Evolutionary conservation across 768 basidiomycete genomes (phyloP).

Genomic region (Termitomyces sp.): DNA sequence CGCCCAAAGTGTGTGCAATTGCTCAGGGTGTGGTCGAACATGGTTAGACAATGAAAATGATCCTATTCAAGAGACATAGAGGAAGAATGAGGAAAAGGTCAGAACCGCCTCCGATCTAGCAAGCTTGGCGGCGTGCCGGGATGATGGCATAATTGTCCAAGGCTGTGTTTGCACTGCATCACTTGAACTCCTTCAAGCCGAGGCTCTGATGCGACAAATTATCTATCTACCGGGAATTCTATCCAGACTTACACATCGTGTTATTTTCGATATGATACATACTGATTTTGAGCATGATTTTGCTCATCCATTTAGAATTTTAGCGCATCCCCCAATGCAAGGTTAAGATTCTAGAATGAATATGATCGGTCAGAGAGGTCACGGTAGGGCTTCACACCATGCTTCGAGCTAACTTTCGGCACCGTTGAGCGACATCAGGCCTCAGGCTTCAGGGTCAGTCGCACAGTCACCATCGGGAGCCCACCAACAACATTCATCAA

Average conservation of each 20-base stretch:
- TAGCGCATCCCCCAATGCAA: slow-evolving; percentile 88
- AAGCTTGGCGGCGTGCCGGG: neutral
- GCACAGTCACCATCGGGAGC: slow-evolving; percentile 84
- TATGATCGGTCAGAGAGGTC: slow-evolving; percentile 94
- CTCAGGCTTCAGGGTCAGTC: slow-evolving; percentile 60
- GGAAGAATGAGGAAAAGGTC: neutral
- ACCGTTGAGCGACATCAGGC: slow-evolving; percentile 64
- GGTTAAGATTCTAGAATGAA: slow-evolving; percentile 94
- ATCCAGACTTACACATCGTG: too few species aligned
- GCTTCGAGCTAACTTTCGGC: slow-evolving; percentile 77
- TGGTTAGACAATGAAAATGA: neutral
- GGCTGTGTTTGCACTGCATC: too few species aligned
- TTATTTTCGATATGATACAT: too few species aligned
- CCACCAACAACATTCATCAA: slow-evolving; percentile 68
- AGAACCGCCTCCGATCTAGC: neutral
- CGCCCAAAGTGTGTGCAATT: slow-evolving; percentile 4
- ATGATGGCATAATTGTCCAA: slow-evolving; percentile 8
- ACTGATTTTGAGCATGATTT: too few species aligned
- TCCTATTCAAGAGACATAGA: neutral
- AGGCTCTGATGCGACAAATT: too few species aligned
- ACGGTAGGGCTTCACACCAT: slow-evolving; percentile 83
- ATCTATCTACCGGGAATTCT: too few species aligned
- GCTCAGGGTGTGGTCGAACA: neutral
- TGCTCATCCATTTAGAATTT: too few species aligned
- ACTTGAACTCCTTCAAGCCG: too few species aligned